These are phyloP conservation scores for Calonectria hawksworthii DNA, from an alignment of 2,329 filamentous ascomycete genomes.

Conservation along the genomic window DNA sequence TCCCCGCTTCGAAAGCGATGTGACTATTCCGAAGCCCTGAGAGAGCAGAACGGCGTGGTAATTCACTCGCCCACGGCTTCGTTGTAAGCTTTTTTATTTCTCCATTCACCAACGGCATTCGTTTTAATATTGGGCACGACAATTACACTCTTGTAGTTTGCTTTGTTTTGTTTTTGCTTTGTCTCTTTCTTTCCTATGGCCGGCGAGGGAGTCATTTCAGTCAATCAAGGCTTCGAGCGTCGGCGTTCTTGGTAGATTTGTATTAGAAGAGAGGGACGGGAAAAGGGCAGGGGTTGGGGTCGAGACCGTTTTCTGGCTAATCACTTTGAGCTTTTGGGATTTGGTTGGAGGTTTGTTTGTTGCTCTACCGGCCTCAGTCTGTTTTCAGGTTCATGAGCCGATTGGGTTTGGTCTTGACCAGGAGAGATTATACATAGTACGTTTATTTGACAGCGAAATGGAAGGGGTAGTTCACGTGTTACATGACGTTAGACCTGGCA, in stretches of 20 bases:
- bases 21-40: constrained; percentile 19
- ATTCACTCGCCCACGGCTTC: not conserved
- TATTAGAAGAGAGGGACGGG: constrained; percentile 18
- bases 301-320: constrained; percentile 7
- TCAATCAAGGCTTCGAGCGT: constrained; percentile 43
- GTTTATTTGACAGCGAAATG: constrained; percentile 7
- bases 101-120: constrained; percentile 31
- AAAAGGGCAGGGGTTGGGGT: not conserved
- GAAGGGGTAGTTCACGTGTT: not conserved
- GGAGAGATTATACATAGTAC: constrained; percentile 1
- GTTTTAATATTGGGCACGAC: constrained; percentile 22
- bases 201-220: constrained; percentile 40
- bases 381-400: constrained; percentile 1
- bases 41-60: constrained; percentile 25
- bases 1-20: constrained; percentile 14
- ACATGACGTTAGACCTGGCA: not conserved
- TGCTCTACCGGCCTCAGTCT: constrained; percentile 1
- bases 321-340: not conserved
- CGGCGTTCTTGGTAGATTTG: constrained; percentile 44
- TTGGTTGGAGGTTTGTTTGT: not conserved
- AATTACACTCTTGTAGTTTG: constrained; percentile 15
- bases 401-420: not conserved
- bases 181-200: constrained; percentile 28
- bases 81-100: constrained; percentile 31
- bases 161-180: constrained; percentile 1